phyloP scores from a whole-genome alignment of 306 rosid species.

The Sicyos baderoa region DNA sequence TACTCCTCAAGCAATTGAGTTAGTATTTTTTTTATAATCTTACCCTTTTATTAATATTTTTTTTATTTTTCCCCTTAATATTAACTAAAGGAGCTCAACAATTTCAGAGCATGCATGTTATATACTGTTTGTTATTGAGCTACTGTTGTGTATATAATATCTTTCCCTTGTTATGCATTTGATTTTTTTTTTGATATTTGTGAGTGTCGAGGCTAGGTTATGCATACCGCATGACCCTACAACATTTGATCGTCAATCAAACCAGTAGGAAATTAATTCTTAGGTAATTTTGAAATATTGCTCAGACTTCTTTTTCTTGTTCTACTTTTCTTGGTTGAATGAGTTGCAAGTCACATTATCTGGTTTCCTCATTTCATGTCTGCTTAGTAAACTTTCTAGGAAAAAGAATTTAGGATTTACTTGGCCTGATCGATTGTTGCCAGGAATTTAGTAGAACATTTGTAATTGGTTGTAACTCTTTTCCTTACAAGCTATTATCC shows the following conservation, averaged over 20 bases:
- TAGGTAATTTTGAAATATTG: neutral
- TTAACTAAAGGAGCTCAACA: neutral
- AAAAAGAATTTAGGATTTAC: neutral
- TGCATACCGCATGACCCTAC: too few species aligned
- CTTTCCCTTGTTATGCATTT: neutral
- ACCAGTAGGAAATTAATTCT: too few species aligned
- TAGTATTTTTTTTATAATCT: neutral
- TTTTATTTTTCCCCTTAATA: too few species aligned
- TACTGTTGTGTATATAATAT: neutral
- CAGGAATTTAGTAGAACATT: neutral
- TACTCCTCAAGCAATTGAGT: neutral
- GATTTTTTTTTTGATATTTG: too few species aligned
- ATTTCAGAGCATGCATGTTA: neutral
- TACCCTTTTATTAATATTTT: neutral
- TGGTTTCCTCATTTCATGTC: neutral
- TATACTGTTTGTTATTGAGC: neutral
- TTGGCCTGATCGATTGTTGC: neutral
- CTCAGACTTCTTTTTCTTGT: neutral
- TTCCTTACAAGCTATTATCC: neutral
- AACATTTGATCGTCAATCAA: too few species aligned
- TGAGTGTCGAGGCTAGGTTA: too few species aligned
- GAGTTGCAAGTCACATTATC: neutral
- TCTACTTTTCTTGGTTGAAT: neutral
- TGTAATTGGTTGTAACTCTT: neutral
- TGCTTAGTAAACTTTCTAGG: neutral